phyloP scores from a whole-genome alignment of 73 alveolate species.

The Tetrahymena malaccensis region DNA sequence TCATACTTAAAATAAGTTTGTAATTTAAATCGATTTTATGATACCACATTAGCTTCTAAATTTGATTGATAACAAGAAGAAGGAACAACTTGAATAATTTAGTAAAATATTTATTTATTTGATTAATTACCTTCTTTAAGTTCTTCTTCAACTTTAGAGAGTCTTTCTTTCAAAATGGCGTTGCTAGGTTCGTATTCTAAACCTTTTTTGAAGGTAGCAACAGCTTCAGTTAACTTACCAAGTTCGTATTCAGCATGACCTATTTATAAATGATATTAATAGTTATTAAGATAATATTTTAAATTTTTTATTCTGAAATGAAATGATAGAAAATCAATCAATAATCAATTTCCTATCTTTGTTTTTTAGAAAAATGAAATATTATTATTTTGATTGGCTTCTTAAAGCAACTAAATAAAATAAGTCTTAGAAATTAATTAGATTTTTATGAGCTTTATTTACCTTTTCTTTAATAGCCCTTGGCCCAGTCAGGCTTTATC shows the following conservation, averaged over 20 bases:
- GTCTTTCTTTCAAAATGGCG: conserved; percentile 63
- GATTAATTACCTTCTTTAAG: conserved; percentile 29
- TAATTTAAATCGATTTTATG: no score
- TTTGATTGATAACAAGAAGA: no score
- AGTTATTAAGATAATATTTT: neutral
- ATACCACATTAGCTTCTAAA: no score
- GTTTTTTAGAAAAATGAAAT: neutral
- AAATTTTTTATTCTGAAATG: neutral
- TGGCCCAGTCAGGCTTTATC: conserved; percentile 87
- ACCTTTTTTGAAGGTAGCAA: conserved; percentile 77
- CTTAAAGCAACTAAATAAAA: neutral
- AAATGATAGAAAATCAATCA: neutral
- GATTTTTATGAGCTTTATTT: neutral
- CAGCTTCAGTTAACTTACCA: conserved; percentile 78
- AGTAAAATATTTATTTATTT: conserved; percentile 5
- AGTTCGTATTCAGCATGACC: conserved; percentile 77
- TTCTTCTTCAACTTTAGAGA: conserved; percentile 33
- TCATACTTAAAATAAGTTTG: no score
- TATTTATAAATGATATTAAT: neutral
- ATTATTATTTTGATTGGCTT: neutral
- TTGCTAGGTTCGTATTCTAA: conserved; percentile 83
- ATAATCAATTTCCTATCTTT: neutral
- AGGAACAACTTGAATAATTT: neutral
- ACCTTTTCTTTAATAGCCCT: conserved; percentile 79
- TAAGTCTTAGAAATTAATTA: neutral